Conservation (phyloP, 2,329 filamentous ascomycete species). For the Arachnopeziza araneosa region DNA sequence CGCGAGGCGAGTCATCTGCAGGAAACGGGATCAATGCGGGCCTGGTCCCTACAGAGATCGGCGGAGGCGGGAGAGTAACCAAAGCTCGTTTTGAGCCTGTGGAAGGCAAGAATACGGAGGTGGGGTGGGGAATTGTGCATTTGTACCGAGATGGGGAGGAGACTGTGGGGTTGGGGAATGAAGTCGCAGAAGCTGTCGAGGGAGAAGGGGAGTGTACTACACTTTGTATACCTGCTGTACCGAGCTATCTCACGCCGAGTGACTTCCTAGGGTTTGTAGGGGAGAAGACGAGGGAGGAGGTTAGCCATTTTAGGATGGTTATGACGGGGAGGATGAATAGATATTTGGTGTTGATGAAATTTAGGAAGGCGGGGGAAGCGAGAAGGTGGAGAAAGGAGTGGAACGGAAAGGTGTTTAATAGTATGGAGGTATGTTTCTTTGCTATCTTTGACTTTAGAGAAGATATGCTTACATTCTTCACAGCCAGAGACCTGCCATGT, state of each 20-base stretch:
- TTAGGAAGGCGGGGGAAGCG: slow-evolving; percentile 69
- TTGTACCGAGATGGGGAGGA: slow-evolving; percentile 84
- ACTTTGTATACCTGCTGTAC: slow-evolving; percentile 88
- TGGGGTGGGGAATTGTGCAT: slow-evolving; percentile 90
- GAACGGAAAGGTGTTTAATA: slow-evolving; percentile 90
- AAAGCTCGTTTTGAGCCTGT: slow-evolving; percentile 75
- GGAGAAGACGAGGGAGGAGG: slow-evolving; percentile 75
- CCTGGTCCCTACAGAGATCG: slow-evolving; percentile 49
- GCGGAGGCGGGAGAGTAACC: slow-evolving; percentile 52
- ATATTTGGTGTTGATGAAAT: slow-evolving; percentile 95
- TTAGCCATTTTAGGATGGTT: slow-evolving; percentile 93
- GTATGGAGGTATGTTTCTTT: slow-evolving; percentile 65
- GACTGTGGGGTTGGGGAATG: slow-evolving; percentile 53
- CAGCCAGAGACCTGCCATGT: slow-evolving; percentile 92
- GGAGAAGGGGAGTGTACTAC: slow-evolving; percentile 63
- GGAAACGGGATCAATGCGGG: slow-evolving; percentile 22
- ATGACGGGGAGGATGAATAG: slow-evolving; percentile 83
- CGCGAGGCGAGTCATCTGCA: neutral
- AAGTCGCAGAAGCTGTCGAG: slow-evolving; percentile 21
- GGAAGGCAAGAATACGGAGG: slow-evolving; percentile 60
- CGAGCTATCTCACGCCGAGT: slow-evolving; percentile 84
- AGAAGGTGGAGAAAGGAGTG: slow-evolving; percentile 77
- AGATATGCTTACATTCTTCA: slow-evolving; percentile 16
- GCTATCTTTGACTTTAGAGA: slow-evolving; percentile 22
- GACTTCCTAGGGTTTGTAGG: slow-evolving; percentile 91